These are phyloP conservation scores for Scutellaria barbata DNA, from an alignment of 257 asterid species.

Conservation along the genomic window DNA sequence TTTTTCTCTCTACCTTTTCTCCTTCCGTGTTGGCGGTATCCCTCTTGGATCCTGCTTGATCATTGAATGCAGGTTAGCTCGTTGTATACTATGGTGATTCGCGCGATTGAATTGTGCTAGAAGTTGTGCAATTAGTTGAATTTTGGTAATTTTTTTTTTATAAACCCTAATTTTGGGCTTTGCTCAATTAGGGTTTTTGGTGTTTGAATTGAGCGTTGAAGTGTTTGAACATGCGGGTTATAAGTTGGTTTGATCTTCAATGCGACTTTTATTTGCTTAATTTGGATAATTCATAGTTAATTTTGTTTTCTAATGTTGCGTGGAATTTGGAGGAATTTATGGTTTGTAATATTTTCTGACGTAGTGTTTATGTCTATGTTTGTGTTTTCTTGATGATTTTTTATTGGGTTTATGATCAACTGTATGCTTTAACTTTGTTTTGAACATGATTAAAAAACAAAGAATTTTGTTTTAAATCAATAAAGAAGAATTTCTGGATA, in stretches of 20 bases:
- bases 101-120: constrained; percentile 31
- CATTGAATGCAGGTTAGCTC: constrained; percentile 56
- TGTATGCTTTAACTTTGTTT: neutral
- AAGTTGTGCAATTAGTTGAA: constrained; percentile 32
- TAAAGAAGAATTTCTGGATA: neutral
- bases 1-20: constrained; percentile 33
- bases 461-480: neutral
- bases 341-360: constrained; percentile 13
- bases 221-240: constrained; percentile 32
- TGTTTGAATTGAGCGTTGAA: constrained; percentile 28
- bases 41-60: constrained; percentile 55
- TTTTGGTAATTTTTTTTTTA: constrained; percentile 33
- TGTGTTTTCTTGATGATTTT: neutral
- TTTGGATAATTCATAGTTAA: constrained; percentile 34
- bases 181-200: constrained; percentile 52
- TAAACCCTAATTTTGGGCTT: constrained; percentile 60
- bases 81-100: constrained; percentile 24
- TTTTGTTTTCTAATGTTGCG: constrained; percentile 11
- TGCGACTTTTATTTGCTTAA: constrained; percentile 34
- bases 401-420: neutral
- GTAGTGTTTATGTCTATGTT: neutral
- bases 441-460: no score
- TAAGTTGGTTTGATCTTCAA: constrained; percentile 24
- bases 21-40: constrained; percentile 25
- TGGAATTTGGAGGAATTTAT: constrained; percentile 22